Evolutionary conservation across 2,329 filamentous ascomycete genomes (phyloP), one percentile per base, ranked within the genome.

Genomic region (Aspergillus luchuensis): DNA sequence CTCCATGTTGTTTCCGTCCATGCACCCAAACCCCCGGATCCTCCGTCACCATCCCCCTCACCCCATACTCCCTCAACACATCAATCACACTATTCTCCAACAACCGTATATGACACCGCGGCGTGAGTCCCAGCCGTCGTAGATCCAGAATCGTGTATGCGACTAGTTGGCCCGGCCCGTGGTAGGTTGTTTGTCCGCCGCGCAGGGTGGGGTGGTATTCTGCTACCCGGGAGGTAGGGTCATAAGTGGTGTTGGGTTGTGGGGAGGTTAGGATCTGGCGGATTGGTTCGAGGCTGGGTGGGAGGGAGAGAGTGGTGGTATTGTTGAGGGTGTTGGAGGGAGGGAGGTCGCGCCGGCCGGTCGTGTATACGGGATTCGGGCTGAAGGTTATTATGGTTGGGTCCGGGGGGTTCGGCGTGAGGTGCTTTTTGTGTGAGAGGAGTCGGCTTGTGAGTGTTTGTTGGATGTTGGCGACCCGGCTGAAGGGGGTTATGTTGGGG

Each of bases 141-240:
- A 98, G 83, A 74, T 97, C 92, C n/a, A 96, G 75, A 54, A 97
- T 86, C 3, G 94, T 92, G 81, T 96, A 99, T n/a, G 93, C 87
- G 38, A 97, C 91, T 52, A 96, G 79, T 75, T 99, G 95, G 0
- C 94, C 94, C 0, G 94, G 95, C 0, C 94, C 95, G 74, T 99
- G 95, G 79, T 97, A 98, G 2, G 95, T 98, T 0, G 91, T 93
- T 66, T 96, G 87, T 0, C 95, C 95, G 63, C 95, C 95, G 57
- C 95, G 88, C n/a, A 87, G 84, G 13, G 91, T 89, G 69, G 88
- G 83, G 47, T 86, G 77, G 68, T 95, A 86, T n/a, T 85, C 80
- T 3, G 89, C 90, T 25, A 73, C 67, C 5, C 23, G 11, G 8
- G 47, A 58, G 11, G 28, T 57, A 11, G 19, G 39, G 30, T 28